Conservation (phyloP, 352 stramenopile genomes). For the Phytopythium boreale region DNA sequence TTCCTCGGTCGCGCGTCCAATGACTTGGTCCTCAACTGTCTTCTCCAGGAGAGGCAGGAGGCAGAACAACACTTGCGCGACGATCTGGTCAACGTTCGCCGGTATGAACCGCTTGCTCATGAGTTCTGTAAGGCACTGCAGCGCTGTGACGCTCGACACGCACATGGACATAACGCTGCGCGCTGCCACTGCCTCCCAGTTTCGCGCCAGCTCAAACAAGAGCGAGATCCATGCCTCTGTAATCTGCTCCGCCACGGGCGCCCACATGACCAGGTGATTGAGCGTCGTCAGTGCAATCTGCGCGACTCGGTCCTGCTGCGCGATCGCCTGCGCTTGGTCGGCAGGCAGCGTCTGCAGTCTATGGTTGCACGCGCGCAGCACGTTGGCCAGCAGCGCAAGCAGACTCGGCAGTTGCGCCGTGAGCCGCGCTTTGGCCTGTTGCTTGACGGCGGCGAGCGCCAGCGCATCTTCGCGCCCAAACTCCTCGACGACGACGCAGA, state of each 20-base stretch:
- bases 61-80: conserved; percentile 47
- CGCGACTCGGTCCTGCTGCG: conserved; percentile 42
- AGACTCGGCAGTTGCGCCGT: conserved; percentile 42
- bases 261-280: conserved; percentile 47
- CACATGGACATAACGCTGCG: conserved; percentile 25
- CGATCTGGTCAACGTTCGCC: conserved; percentile 34
- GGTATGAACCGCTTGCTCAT: conserved; percentile 65
- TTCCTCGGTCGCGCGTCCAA: conserved; percentile 43
- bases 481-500: conserved; percentile 61
- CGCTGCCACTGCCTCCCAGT: conserved; percentile 28
- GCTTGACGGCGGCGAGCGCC: conserved; percentile 45
- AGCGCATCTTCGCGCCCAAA: conserved; percentile 69
- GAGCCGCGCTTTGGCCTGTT: conserved; percentile 37
- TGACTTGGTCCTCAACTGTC: conserved; percentile 51
- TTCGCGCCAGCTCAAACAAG: conserved; percentile 53
- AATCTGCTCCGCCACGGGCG: conserved; percentile 50
- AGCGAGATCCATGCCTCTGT: conserved; percentile 55
- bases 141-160: conserved; percentile 44
- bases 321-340: conserved; percentile 10
- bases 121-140: conserved; percentile 61
- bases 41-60: conserved; percentile 62
- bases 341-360: conserved; percentile 23
- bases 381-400: conserved; percentile 40
- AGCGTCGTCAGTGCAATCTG: conserved; percentile 53
- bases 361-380: conserved; percentile 47